These are phyloP conservation scores for Erucastrum elatum DNA, from an alignment of 345 rosid species.

Conservation along the genomic window DNA sequence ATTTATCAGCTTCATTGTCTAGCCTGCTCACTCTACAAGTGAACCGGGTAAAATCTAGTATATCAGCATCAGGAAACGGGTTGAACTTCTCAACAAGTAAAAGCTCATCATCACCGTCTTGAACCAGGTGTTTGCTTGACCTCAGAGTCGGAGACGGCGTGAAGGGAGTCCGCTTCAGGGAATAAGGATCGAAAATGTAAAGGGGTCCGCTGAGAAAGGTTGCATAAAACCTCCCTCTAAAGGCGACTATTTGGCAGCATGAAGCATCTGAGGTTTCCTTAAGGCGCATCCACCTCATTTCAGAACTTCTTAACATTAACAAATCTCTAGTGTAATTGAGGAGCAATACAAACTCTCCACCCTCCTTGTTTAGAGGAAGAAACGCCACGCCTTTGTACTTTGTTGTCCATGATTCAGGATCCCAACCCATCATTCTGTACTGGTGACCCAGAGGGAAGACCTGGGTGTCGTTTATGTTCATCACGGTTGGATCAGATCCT, in stretches of 20 bases:
- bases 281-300: neutral
- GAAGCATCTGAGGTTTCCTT: neutral
- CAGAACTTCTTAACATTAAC: neutral
- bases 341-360: neutral
- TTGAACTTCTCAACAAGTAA: slow-evolving; percentile 1
- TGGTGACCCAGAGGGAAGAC: neutral
- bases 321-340: neutral
- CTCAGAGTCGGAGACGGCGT: neutral
- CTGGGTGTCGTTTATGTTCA: neutral
- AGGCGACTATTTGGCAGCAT: neutral
- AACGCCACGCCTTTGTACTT: neutral
- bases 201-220: neutral
- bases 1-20: no score
- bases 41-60: neutral
- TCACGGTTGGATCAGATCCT: neutral
- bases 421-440: neutral
- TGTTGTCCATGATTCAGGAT: neutral
- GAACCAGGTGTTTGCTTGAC: neutral
- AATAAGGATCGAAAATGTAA: neutral
- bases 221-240: slow-evolving; percentile 4
- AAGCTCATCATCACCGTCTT: slow-evolving; percentile 19
- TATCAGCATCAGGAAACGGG: neutral
- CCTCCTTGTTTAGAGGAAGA: neutral
- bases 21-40: neutral
- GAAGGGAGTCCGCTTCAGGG: neutral